Base-by-base conservation (phyloP, 1,284 basidiomycete species). In the Coniferiporia sulphurascens region DNA sequence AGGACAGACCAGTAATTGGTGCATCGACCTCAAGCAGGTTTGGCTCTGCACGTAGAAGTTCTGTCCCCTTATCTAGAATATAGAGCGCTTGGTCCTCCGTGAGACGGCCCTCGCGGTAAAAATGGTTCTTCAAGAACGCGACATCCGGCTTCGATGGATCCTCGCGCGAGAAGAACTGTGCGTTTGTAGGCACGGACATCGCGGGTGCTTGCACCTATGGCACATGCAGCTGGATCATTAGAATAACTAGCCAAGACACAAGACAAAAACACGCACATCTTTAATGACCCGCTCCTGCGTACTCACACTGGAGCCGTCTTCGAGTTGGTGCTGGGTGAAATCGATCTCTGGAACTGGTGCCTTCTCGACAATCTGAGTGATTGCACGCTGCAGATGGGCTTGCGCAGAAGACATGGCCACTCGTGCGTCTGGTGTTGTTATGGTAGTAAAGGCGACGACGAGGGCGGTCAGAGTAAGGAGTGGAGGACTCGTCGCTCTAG, bases 41-140 rank as follows among this genome's bases (percentile, higher is more conserved):
- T 15, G 89, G 84, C 74, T 97, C 94, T 27, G 80, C 74, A 56
- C 81, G 80, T 63, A 97, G 74, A 19, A 96, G 67, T 65, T 91
- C 88, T 0, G 89, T 89, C 12, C 79, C 87, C 70, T 87, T 88
- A 62, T 89, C 84, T 58, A 97, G 75, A 69, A 96, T 96, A 77
- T 85, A 95, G 58, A 93, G 71, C 15, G 93, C 93, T 74, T 95
- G 91, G 60, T 95, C 92, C 72, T 97, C 93, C 27, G 87, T 93
- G 67, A 97, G 70, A 52, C 93, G 79, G 0, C 96, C 96, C 73
- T 98, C 96, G 57, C 95, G 87, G 73, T 98, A 98, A 71, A 99
- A 98, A 76, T 99, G 96, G 69, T 98, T 98, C 81, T 99, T 99
- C 64, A 99, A 81, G 74, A 96, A 99, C 36, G 93, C 94, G 68